phyloP scores from a whole-genome alignment of 768 basidiomycete species.

The Sistotremastrum suecicum region DNA sequence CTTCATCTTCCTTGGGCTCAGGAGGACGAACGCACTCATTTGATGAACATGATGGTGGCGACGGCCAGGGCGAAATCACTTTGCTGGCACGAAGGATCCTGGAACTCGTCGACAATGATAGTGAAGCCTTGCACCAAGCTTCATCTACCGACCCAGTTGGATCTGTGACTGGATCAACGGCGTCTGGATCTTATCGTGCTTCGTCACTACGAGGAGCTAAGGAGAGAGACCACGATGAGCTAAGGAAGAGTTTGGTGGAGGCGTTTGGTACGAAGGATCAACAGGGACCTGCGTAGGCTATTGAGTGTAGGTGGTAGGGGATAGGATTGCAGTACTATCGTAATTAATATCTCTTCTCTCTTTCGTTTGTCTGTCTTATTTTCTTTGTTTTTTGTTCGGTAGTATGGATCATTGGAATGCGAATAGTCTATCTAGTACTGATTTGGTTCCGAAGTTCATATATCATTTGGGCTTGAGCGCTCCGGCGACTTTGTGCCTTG shows the following conservation, averaged over 20 bases:
- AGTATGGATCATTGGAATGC: too few species aligned
- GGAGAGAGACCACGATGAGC: conserved; percentile 59
- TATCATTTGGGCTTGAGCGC: too few species aligned
- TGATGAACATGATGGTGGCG: conserved; percentile 71
- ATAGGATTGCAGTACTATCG: too few species aligned
- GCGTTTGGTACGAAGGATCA: conserved; percentile 32
- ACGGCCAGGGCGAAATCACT: conserved; percentile 87
- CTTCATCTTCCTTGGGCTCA: conserved; percentile 52
- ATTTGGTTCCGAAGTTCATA: too few species aligned
- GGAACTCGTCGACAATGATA: conserved; percentile 70
- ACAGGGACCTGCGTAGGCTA: too few species aligned
- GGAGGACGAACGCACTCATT: conserved; percentile 62
- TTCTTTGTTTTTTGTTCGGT: too few species aligned
- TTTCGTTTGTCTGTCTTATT: too few species aligned
- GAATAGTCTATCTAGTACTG: too few species aligned
- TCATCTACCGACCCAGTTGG: conserved; percentile 42
- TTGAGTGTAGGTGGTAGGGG: too few species aligned
- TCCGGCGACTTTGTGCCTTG: too few species aligned
- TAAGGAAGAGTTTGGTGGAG: conserved; percentile 69
- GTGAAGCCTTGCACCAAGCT: conserved; percentile 35
- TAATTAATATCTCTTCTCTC: too few species aligned
- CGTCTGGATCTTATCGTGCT: conserved; percentile 32
- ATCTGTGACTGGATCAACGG: conserved; percentile 52
- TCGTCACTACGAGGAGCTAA: conserved; percentile 3
- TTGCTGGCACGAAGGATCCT: conserved; percentile 72